phyloP scores from a whole-genome alignment of 2,329 filamentous ascomycete species.

The Fonsecaea multimorphosa region DNA sequence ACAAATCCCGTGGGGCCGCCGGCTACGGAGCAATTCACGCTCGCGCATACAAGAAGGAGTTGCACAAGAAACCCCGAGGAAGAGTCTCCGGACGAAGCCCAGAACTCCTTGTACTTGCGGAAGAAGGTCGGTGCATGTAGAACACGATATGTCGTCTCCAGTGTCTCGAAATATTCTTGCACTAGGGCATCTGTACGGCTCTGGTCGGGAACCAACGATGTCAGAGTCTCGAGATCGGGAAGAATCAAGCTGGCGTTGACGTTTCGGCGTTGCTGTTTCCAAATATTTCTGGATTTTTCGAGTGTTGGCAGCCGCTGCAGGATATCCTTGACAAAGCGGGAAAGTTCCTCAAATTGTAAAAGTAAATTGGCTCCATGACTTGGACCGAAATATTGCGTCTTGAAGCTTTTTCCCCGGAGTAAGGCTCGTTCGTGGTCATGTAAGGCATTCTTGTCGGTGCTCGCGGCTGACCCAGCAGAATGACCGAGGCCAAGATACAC shows the following conservation, averaged over 20 bases:
- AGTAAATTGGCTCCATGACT: conserved; percentile 37
- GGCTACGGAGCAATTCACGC: conserved; percentile 30
- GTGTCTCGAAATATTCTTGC: conserved; percentile 53
- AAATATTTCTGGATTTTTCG: conserved; percentile 30
- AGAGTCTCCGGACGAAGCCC: conserved; percentile 44
- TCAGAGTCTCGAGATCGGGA: conserved; percentile 31
- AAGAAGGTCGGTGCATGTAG: conserved; percentile 65
- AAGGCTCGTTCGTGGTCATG: conserved; percentile 36
- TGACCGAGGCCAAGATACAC: conserved; percentile 26
- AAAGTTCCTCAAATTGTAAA: conserved; percentile 39
- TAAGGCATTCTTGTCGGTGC: conserved; percentile 21
- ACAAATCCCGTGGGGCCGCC: conserved; percentile 27
- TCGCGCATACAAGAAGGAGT: conserved; percentile 35
- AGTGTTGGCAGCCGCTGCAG: conserved; percentile 32
- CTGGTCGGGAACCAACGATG: conserved; percentile 36
- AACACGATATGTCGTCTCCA: conserved; percentile 64
- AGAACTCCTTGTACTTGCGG: conserved; percentile 62
- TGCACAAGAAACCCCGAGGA: conserved; percentile 36
- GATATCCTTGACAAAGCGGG: conserved; percentile 38
- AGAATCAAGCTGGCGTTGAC: conserved; percentile 18
- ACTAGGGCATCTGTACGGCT: conserved; percentile 33
- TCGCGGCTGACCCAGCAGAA: conserved; percentile 10
- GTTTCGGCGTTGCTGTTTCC: conserved; percentile 30
- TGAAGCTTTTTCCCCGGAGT: conserved; percentile 38
- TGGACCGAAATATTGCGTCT: conserved; percentile 40